Evolutionary conservation across 108 stramenopile species (phyloP), one percentile per base, ranked within the genome.

Genomic region (Cyclotella cryptica): DNA sequence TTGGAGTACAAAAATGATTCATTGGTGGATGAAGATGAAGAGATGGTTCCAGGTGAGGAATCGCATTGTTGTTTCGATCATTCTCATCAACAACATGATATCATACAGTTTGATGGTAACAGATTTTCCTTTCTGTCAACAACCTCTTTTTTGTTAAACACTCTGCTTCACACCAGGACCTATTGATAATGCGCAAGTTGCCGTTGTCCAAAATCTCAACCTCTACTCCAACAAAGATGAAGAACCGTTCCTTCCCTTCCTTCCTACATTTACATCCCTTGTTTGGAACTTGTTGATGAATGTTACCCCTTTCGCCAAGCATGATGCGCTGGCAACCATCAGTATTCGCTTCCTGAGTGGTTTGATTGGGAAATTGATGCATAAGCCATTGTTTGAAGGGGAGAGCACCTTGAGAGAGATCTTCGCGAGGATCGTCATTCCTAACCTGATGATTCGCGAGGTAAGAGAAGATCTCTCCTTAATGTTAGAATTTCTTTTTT

Each of bases 211-310:
- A 78, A 98, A 96, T 80, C 71, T 99, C 8, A 88, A 88, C 35
- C 87, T 98, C 18, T 99, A 98, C 79, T 88, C 91, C 8, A 84
- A 86, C 75, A 98, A 98, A 86, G 98, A 99, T 70, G 99, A 99
- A 69, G 99, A 99, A 72, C 88, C 94, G 17, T 99, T 99, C 76
- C 46, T 89, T 10, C 89, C 92, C 11, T 88, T 78, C 67, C 82
- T 98, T 18, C 79, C 87, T 29, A 53, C 80, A 27, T 99, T 99
- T 77, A 94, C 92, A 8, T 64, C 79, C 14, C 75, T 92, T 29
- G 91, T 98, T 35, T 98, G 97, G 97, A 91, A 93, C 66, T 77
- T 96, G 0, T 86, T 99, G 19, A 87, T 96, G 80, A 86, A 82
- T 62, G 72, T 92, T 14, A 85, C 85, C 10, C 28, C 77, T 35